Evolutionary conservation across 768 basidiomycete species (phyloP).

Genomic region (Pleurotus platypus): DNA sequence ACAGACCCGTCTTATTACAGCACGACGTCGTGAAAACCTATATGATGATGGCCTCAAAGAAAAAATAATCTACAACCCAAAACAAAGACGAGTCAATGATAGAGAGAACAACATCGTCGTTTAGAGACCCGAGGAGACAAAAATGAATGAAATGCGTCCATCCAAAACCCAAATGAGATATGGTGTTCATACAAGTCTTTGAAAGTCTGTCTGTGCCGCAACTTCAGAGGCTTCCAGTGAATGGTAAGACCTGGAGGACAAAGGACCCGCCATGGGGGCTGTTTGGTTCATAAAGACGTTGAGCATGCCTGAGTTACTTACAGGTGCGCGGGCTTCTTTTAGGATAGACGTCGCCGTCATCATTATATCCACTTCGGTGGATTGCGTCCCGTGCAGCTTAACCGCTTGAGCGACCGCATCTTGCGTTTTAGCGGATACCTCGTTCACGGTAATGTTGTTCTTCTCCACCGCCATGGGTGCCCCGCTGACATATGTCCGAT

Average conservation of each 20-base stretch:
- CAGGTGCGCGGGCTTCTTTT: conserved; percentile 34
- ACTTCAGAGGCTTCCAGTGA: conserved; percentile 13
- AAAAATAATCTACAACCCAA: conserved; percentile 5
- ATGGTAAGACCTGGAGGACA: conserved; percentile 10
- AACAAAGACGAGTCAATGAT: conserved; percentile 13
- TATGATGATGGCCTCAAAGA: not conserved
- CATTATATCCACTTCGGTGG: conserved; percentile 79
- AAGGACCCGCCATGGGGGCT: conserved; percentile 11
- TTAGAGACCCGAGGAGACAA: conserved; percentile 20
- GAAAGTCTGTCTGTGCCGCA: conserved; percentile 35
- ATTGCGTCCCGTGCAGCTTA: conserved; percentile 65
- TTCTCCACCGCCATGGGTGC: conserved; percentile 19
- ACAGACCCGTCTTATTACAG: conserved; percentile 1
- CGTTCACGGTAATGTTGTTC: conserved; percentile 45
- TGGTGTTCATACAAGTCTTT: conserved; percentile 22
- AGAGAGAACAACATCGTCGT: conserved; percentile 25
- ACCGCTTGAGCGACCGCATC: conserved; percentile 81
- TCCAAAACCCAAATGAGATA: conserved; percentile 21
- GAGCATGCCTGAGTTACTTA: conserved; percentile 16
- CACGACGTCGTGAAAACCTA: not conserved
- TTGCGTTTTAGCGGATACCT: conserved; percentile 50
- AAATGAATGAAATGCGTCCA: conserved; percentile 19
- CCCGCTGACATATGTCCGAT: conserved; percentile 38
- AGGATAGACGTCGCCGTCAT: conserved; percentile 61
- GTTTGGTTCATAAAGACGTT: conserved; percentile 17